Conservation (phyloP, 257 asterid genomes). For the Orobanche coerulescens region DNA sequence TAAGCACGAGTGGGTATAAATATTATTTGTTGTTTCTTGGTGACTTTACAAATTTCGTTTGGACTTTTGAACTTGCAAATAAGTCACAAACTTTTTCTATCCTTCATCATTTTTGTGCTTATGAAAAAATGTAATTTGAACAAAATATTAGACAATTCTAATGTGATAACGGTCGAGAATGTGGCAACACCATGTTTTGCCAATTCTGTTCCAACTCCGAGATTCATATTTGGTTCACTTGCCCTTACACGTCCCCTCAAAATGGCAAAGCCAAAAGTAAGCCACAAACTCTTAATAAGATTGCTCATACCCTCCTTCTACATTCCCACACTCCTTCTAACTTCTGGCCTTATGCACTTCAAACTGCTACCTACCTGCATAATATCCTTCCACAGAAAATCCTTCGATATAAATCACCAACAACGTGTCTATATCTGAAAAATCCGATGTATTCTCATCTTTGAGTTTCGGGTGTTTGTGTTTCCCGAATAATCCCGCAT, state of each 20-base stretch:
- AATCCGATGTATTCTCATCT: no score
- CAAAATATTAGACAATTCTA: no score
- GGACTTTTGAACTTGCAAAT: no score
- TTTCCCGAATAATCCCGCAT: background rate
- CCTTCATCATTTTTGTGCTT: background rate
- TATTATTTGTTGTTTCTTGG: background rate
- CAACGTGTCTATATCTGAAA: no score
- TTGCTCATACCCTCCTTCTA: background rate
- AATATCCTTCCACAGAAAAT: background rate
- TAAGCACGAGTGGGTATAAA: background rate
- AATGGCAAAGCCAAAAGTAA: background rate
- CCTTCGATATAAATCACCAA: no score
- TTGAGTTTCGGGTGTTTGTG: no score
- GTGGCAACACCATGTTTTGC: background rate
- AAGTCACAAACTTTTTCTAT: background rate
- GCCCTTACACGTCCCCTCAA: background rate
- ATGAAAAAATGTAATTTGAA: background rate
- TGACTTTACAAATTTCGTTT: background rate
- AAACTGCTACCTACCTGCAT: background rate
- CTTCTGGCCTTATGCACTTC: background rate
- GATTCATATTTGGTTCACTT: no score
- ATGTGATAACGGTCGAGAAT: background rate
- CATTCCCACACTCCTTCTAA: background rate
- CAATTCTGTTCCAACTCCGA: background rate
- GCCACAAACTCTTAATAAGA: background rate